Evolutionary conservation across 1,284 basidiomycete genomes (phyloP).

Genomic region (Microbotryum silenes-acaulis): DNA sequence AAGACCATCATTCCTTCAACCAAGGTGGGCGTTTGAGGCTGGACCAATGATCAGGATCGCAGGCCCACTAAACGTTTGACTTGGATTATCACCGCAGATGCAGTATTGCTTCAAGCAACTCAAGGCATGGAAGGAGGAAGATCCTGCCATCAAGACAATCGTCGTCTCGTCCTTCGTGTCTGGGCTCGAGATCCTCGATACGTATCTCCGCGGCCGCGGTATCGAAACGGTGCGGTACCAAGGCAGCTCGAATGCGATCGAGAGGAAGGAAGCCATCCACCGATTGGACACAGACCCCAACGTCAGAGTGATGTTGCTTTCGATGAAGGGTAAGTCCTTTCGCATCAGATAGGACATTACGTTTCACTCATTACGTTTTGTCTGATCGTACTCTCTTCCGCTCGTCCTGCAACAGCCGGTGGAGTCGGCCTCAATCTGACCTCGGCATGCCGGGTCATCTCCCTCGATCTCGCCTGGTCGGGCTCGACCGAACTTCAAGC

Average conservation of each 20-base stretch:
- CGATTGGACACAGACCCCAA: not conserved
- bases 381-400: not conserved
- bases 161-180: too few relatives aligned
- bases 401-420: slow-evolving; percentile 8
- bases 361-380: not conserved
- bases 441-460: slow-evolving; percentile 50
- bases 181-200: too few relatives aligned
- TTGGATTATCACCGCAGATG: not conserved
- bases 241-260: not conserved
- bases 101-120: not conserved
- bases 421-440: slow-evolving; percentile 76
- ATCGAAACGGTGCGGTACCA: not conserved
- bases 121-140: not conserved
- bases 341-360: not conserved
- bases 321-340: not conserved
- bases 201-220: not conserved
- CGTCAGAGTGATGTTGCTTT: slow-evolving; percentile 11
- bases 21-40: too few relatives aligned
- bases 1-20: too few relatives aligned
- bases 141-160: too few relatives aligned
- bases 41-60: too few relatives aligned
- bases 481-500: too few relatives aligned
- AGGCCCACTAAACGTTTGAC: too few relatives aligned
- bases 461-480: slow-evolving; percentile 63
- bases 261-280: slow-evolving; percentile 4